Percentiles rank a stretch among this genome's conserved stretches.
These are phyloP conservation scores for Apiotrichum mycotoxinovorans DNA, from an alignment of 1,284 basidiomycete genomes.

Conservation along the genomic window DNA sequence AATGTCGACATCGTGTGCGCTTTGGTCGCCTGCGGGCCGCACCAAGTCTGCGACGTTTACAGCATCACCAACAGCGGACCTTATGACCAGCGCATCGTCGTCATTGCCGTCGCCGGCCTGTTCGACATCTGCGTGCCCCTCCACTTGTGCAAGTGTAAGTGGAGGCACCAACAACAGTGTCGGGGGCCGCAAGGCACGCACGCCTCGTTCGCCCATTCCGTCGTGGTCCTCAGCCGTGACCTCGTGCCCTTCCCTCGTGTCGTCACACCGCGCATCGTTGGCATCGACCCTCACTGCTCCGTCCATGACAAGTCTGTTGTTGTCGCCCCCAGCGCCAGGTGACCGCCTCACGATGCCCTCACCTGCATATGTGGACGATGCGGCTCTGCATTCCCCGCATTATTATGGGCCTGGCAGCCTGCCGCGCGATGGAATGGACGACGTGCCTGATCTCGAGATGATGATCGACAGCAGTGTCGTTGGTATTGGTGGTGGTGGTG, in stretches of 20 bases:
- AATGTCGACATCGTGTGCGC: neutral
- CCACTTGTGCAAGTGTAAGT: neutral
- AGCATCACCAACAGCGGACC: neutral
- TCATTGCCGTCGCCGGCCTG: neutral
- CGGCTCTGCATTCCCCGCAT: neutral
- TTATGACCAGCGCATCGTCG: neutral
- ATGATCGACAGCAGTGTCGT: too few species aligned
- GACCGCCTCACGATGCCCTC: slow-evolving; percentile 10
- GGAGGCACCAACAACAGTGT: neutral
- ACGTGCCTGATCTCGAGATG: neutral
- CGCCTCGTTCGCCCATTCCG: slow-evolving; percentile 16
- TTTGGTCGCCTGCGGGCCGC: slow-evolving; percentile 1
- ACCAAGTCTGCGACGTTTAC: neutral
- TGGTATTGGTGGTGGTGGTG: too few species aligned
- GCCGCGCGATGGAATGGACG: neutral
- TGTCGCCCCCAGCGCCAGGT: slow-evolving; percentile 17
- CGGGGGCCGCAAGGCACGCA: slow-evolving; percentile 14
- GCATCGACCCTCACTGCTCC: slow-evolving; percentile 21
- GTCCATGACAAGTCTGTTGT: slow-evolving; percentile 17
- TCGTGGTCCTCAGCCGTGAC: slow-evolving; percentile 18
- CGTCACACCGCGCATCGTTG: slow-evolving; percentile 20
- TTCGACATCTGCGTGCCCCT: neutral
- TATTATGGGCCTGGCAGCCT: neutral
- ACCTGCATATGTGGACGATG: neutral
- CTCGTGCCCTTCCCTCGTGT: slow-evolving; percentile 17